Conservation (phyloP, 2,329 filamentous ascomycete genomes). For the Botrytis medusae region DNA sequence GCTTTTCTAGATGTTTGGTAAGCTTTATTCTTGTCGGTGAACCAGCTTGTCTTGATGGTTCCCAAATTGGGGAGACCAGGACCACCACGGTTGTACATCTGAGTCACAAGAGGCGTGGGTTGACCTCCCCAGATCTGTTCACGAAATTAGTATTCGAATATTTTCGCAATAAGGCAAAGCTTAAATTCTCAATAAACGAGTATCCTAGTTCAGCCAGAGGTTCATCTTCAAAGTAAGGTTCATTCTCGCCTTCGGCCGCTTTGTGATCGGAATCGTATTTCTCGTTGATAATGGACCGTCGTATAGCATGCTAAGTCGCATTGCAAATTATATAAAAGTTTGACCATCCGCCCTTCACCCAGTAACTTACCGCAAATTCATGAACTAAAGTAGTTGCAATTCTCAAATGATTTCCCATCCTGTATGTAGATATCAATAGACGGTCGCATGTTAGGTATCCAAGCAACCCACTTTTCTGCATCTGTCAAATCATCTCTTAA, state of each 20-base stretch:
- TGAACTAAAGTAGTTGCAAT: not conserved
- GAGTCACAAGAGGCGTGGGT: not conserved
- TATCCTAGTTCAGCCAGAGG: constrained; percentile 16
- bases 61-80: constrained; percentile 8
- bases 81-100: constrained; percentile 6
- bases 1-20: constrained; percentile 10
- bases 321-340: not conserved
- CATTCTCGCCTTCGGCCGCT: not conserved
- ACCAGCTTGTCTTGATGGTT: constrained; percentile 6
- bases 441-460: not conserved
- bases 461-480: constrained; percentile 2
- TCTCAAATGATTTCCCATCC: not conserved
- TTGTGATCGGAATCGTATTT: not conserved
- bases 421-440: not conserved
- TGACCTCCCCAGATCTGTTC: constrained; percentile 9
- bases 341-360: not conserved
- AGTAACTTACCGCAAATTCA: constrained; percentile 10
- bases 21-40: constrained; percentile 5
- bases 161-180: not conserved
- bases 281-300: not conserved
- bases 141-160: not conserved
- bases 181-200: constrained; percentile 9
- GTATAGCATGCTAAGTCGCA: constrained; percentile 4
- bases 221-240: constrained; percentile 18
- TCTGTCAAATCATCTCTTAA: constrained; percentile 6